phyloP scores from a whole-genome alignment of 2,329 filamentous ascomycete species.

The Botrytis galanthina region DNA sequence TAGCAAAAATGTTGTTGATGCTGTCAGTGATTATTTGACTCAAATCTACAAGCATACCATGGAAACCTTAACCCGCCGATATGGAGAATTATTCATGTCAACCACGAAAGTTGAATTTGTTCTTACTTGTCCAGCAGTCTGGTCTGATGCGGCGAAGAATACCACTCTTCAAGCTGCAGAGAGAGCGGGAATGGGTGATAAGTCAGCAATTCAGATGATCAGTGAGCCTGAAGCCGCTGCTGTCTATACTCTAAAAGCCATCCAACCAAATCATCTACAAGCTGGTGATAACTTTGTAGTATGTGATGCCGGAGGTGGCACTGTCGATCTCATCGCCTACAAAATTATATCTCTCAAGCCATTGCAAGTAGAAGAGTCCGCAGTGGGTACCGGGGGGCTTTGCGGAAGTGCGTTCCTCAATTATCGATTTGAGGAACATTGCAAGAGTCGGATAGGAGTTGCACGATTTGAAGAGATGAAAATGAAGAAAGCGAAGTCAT shows the following conservation, averaged over 20 bases:
- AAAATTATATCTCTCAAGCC: slow-evolving; percentile 73
- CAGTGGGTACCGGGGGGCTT: slow-evolving; percentile 73
- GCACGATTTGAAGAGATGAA: slow-evolving; percentile 73
- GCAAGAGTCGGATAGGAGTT: slow-evolving; percentile 64
- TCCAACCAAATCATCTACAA: slow-evolving; percentile 70
- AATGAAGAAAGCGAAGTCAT: slow-evolving; percentile 72
- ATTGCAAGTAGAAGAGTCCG: slow-evolving; percentile 72
- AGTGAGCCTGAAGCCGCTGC: slow-evolving; percentile 79
- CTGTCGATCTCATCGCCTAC: slow-evolving; percentile 77
- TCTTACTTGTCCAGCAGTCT: slow-evolving; percentile 78
- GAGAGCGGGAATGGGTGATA: slow-evolving; percentile 71
- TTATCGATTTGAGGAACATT: slow-evolving; percentile 77
- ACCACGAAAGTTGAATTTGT: slow-evolving; percentile 76
- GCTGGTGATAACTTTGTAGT: slow-evolving; percentile 62
- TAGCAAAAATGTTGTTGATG: slow-evolving; percentile 75
- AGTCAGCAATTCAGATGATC: slow-evolving; percentile 72
- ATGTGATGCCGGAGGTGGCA: slow-evolving; percentile 56
- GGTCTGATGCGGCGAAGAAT: slow-evolving; percentile 84
- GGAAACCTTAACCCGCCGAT: slow-evolving; percentile 70
- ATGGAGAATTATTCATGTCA: slow-evolving; percentile 76
- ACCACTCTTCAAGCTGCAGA: slow-evolving; percentile 76
- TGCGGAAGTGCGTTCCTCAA: slow-evolving; percentile 79
- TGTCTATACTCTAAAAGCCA: slow-evolving; percentile 75
- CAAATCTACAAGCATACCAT: slow-evolving; percentile 76
- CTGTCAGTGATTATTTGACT: slow-evolving; percentile 75